These are phyloP conservation scores for Dryas alaskensis DNA, from an alignment of 306 rosid genomes.

Conservation along the genomic window DNA sequence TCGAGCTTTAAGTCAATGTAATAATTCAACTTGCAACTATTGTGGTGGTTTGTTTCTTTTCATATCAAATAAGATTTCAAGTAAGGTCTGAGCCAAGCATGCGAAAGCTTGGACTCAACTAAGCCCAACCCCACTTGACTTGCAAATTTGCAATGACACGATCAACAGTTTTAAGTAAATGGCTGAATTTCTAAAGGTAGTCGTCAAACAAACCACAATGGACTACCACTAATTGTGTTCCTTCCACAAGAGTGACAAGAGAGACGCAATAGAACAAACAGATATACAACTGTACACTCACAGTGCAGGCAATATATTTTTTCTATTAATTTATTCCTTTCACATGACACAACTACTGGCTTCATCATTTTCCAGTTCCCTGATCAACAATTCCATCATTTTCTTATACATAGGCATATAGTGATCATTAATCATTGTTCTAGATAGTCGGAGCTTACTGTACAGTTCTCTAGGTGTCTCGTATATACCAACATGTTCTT, in stretches of 20 bases:
- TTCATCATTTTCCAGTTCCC: conserved; percentile 61
- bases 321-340: conserved; percentile 17
- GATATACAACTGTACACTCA: not conserved
- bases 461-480: conserved; percentile 86
- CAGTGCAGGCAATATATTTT: not conserved
- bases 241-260: too few relatives aligned
- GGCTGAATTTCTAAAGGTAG: not conserved
- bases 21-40: not conserved
- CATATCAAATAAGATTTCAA: not conserved
- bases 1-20: not conserved
- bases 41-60: conserved; percentile 6
- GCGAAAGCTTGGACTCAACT: not conserved
- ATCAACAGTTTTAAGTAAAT: not conserved
- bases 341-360: conserved; percentile 31
- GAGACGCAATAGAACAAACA: too few relatives aligned
- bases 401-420: conserved; percentile 98
- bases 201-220: too few relatives aligned
- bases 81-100: not conserved
- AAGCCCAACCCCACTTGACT: not conserved
- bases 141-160: not conserved
- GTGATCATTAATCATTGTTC: conserved; percentile 91
- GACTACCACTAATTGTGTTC: too few relatives aligned
- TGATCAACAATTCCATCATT: conserved; percentile 84
- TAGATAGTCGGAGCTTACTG: conserved; percentile 90
- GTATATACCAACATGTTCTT: conserved; percentile 59